Conservation (phyloP, 1,284 basidiomycete species). For the Microstroma glucosiphilum region DNA sequence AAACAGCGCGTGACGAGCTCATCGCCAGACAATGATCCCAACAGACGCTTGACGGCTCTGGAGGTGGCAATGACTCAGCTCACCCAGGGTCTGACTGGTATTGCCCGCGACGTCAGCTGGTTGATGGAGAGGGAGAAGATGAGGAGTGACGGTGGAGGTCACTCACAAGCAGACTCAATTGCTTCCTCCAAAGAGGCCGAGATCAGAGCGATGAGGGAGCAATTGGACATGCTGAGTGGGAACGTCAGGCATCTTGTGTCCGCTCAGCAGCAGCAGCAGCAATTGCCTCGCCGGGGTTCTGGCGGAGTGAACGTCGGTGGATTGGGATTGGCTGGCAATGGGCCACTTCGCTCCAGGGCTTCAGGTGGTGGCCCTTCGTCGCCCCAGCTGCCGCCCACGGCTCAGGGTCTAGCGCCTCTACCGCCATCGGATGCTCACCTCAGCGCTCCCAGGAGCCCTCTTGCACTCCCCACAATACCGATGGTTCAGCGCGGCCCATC, state of each 20-base stretch:
- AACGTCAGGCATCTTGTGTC: constrained; percentile 36
- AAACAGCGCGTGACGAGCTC: background rate
- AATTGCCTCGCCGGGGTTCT: background rate
- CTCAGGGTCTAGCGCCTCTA: too few relatives aligned
- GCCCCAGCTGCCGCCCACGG: too few relatives aligned
- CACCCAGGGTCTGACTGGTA: background rate
- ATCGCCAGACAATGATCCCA: background rate
- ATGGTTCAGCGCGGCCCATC: constrained; percentile 15
- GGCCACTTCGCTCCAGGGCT: too few relatives aligned
- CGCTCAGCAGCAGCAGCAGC: constrained; percentile 14
- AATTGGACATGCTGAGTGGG: constrained; percentile 28
- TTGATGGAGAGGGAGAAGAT: constrained; percentile 4
- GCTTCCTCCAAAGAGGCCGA: constrained; percentile 21
- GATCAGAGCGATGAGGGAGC: constrained; percentile 30
- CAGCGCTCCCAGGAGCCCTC: too few relatives aligned
- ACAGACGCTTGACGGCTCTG: background rate
- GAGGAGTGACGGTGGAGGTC: background rate
- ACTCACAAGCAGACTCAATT: background rate
- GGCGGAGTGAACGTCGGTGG: background rate
- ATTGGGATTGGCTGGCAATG: background rate
- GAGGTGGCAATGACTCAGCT: background rate
- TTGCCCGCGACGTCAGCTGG: constrained; percentile 4
- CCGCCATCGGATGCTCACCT: too few relatives aligned
- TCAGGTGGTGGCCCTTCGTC: too few relatives aligned
- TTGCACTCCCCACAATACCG: background rate